These are phyloP conservation scores for Globisporangium viniferum DNA, from an alignment of 352 stramenopile genomes.

Conservation along the genomic window DNA sequence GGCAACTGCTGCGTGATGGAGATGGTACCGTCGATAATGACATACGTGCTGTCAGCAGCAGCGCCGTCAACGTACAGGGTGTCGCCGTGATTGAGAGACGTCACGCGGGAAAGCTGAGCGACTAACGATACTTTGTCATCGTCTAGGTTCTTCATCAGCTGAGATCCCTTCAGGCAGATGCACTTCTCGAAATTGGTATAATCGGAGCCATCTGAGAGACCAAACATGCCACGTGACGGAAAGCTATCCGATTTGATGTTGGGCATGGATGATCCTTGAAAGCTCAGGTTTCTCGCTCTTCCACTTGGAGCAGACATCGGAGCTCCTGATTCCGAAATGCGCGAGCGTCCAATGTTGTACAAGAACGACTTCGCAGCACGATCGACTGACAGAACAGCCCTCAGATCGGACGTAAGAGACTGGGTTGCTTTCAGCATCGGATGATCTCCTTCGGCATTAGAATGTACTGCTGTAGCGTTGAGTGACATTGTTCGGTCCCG, in stretches of 20 bases:
- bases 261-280: constrained; percentile 19
- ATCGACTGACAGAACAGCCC: constrained; percentile 64
- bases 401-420: constrained; percentile 60
- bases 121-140: constrained; percentile 82
- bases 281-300: constrained; percentile 40
- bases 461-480: constrained; percentile 19
- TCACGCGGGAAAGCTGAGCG: constrained; percentile 64
- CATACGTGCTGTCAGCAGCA: constrained; percentile 49
- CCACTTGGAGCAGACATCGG: constrained; percentile 31
- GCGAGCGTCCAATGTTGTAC: constrained; percentile 59
- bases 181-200: constrained; percentile 86
- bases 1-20: constrained; percentile 31
- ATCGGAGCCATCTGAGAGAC: constrained; percentile 43
- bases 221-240: constrained; percentile 26
- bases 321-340: constrained; percentile 25
- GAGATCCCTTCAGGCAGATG: constrained; percentile 79
- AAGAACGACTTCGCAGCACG: constrained; percentile 70
- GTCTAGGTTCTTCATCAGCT: constrained; percentile 80
- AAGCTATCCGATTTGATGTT: not conserved
- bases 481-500: constrained; percentile 42
- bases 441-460: constrained; percentile 22
- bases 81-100: constrained; percentile 54
- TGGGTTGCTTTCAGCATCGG: constrained; percentile 51
- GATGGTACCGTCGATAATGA: constrained; percentile 72
- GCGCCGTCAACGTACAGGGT: constrained; percentile 47